Percentiles rank a stretch among this genome's conserved stretches.
phyloP scores from a whole-genome alignment of 2,329 filamentous ascomycete species.

The Nothophoma quercina region DNA sequence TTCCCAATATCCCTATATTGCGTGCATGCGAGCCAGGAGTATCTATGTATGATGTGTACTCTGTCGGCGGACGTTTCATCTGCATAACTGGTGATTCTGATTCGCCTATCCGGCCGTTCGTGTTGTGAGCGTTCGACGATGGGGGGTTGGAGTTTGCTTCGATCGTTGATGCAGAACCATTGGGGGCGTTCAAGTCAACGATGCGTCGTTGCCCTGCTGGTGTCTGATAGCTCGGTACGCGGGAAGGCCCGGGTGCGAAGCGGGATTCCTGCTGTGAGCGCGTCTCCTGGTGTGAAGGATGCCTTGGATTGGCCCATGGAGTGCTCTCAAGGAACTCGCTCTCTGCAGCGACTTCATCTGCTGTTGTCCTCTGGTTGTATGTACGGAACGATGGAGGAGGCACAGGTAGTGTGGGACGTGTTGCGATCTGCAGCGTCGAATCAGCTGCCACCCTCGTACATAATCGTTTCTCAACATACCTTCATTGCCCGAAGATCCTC shows the following conservation, averaged over 20 bases:
- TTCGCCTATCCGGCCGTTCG: conserved; percentile 38
- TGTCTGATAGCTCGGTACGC: conserved; percentile 46
- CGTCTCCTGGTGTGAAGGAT: conserved; percentile 48
- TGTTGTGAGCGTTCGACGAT: conserved; percentile 39
- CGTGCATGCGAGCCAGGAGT: conserved; percentile 37
- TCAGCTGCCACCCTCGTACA: conserved; percentile 31
- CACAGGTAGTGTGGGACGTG: conserved; percentile 35
- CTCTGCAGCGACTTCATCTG: conserved; percentile 69
- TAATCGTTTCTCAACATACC: conserved; percentile 62
- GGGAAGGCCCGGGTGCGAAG: conserved; percentile 38
- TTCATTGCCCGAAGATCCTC: conserved; percentile 90
- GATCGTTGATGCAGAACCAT: conserved; percentile 51
- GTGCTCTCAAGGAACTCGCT: conserved; percentile 90
- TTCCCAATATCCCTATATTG: conserved; percentile 29
- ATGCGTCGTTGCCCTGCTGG: conserved; percentile 47
- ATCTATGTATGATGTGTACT: conserved; percentile 38
- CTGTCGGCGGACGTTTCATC: conserved; percentile 46
- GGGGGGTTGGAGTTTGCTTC: conserved; percentile 50
- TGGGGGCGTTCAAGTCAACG: conserved; percentile 45
- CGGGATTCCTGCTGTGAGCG: conserved; percentile 47
- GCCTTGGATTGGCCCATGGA: conserved; percentile 88
- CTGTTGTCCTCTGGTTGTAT: conserved; percentile 48
- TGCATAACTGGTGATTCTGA: conserved; percentile 50
- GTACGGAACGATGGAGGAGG: conserved; percentile 44
- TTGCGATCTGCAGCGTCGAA: conserved; percentile 41